phyloP scores from a whole-genome alignment of 257 asterid species.

The Hygrophila difformis region DNA sequence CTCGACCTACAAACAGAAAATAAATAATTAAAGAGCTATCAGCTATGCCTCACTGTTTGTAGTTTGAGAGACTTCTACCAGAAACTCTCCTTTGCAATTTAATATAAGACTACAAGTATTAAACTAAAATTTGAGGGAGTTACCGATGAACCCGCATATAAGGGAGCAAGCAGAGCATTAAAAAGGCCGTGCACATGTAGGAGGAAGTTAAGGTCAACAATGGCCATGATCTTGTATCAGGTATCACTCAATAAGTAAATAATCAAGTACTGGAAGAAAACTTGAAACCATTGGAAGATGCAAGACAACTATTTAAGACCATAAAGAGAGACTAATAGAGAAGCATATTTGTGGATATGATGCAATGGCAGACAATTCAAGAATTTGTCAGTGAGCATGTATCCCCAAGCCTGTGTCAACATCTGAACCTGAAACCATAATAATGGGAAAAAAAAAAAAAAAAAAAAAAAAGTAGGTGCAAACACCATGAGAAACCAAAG shows the following conservation, averaged over 20 bases:
- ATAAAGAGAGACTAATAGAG: not conserved
- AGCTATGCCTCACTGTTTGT: conserved; percentile 8
- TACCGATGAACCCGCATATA: conserved; percentile 80
- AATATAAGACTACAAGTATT: conserved; percentile 8
- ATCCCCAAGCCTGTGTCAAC: conserved; percentile 78
- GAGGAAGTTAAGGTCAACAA: conserved; percentile 42
- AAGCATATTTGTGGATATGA: conserved; percentile 58
- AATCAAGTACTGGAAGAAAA: not conserved
- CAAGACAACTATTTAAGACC: conserved; percentile 2
- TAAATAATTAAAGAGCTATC: conserved; percentile 7
- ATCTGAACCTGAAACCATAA: conserved; percentile 57
- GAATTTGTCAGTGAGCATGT: conserved; percentile 54
- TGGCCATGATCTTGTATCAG: no score
- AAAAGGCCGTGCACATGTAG: conserved; percentile 88
- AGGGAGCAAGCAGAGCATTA: conserved; percentile 85
- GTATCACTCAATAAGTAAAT: not conserved
- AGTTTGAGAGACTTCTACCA: not conserved
- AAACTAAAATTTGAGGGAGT: conserved; percentile 19
- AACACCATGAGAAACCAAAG: not conserved
- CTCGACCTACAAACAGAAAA: conserved; percentile 43
- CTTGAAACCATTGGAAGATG: conserved; percentile 1
- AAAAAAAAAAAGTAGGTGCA: no score
- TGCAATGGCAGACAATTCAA: conserved; percentile 86
- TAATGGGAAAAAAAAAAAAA: not conserved
- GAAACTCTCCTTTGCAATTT: no score